Conservation (phyloP, 176 grass and related monocot species). For the Guadua angustifolia region DNA sequence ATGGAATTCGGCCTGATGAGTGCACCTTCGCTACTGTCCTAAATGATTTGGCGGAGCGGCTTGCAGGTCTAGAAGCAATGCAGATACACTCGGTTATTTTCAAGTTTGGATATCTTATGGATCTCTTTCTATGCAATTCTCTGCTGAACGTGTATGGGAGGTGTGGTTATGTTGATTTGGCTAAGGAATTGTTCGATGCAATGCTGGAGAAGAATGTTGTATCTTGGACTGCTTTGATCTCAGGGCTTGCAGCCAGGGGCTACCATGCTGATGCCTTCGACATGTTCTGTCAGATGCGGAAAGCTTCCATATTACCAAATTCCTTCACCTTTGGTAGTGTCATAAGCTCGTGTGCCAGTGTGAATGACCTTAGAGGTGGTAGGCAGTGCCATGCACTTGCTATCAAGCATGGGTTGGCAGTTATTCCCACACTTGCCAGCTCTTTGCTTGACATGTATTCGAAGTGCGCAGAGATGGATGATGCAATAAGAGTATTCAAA, state of each 20-base stretch:
- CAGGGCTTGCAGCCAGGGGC: slow-evolving; percentile 21
- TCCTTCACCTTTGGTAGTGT: slow-evolving; percentile 48
- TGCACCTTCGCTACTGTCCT: slow-evolving; percentile 68
- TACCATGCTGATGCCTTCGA: slow-evolving; percentile 25
- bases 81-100: slow-evolving; percentile 40
- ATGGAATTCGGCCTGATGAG: slow-evolving; percentile 53
- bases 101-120: slow-evolving; percentile 1
- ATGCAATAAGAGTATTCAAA: slow-evolving; percentile 20
- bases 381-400: slow-evolving; percentile 46
- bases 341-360: slow-evolving; percentile 33
- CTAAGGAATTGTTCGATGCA: slow-evolving; percentile 26
- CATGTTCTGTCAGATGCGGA: slow-evolving; percentile 32
- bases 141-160: slow-evolving; percentile 48
- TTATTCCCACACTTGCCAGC: background rate
- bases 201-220: slow-evolving; percentile 38
- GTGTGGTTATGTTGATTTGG: slow-evolving; percentile 15
- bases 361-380: slow-evolving; percentile 13
- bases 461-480: slow-evolving; percentile 18
- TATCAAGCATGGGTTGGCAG: slow-evolving; percentile 46
- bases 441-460: slow-evolving; percentile 21
- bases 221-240: slow-evolving; percentile 49
- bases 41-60: slow-evolving; percentile 45
- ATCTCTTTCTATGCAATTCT: slow-evolving; percentile 41
- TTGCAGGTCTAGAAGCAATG: slow-evolving; percentile 46
- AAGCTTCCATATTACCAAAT: slow-evolving; percentile 34